phyloP scores from a whole-genome alignment of 192 early-diverging fungal species.

The Paraglomus occultum region DNA sequence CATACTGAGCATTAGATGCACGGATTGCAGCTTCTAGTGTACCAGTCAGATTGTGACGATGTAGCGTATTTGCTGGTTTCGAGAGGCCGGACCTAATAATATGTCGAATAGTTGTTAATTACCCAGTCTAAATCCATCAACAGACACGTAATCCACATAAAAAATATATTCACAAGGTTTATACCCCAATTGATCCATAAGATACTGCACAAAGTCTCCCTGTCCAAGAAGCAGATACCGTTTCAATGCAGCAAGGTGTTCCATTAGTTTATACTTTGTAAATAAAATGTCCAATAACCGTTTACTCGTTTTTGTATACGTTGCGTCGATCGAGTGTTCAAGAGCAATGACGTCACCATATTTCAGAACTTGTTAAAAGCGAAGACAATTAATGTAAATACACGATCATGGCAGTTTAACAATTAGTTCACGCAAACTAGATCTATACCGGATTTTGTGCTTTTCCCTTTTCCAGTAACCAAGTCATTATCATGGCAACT shows the following conservation, averaged over 20 bases:
- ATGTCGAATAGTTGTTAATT: slow-evolving; percentile 1
- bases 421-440: slow-evolving; percentile 1
- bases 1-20: slow-evolving; percentile 86
- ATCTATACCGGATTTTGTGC: slow-evolving; percentile 6
- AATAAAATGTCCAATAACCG: slow-evolving; percentile 80
- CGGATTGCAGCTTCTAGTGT: slow-evolving; percentile 80
- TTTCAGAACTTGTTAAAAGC: slow-evolving; percentile 39
- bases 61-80: slow-evolving; percentile 70
- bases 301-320: slow-evolving; percentile 68
- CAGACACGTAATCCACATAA: not conserved
- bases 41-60: slow-evolving; percentile 88
- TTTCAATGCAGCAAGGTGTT: slow-evolving; percentile 84
- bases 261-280: slow-evolving; percentile 75
- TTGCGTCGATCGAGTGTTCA: slow-evolving; percentile 70
- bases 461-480: slow-evolving; percentile 10
- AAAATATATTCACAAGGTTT: not conserved
- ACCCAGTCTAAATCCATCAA: not conserved
- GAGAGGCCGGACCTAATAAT: slow-evolving; percentile 47
- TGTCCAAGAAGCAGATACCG: slow-evolving; percentile 88
- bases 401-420: not conserved
- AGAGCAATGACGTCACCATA: slow-evolving; percentile 70
- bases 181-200: slow-evolving; percentile 84
- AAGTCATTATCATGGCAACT: slow-evolving; percentile 56
- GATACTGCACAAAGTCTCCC: slow-evolving; percentile 90
- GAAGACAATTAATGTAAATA: not conserved